Conservation (phyloP, 2,329 filamentous ascomycete species). For the Aspergillus sp. region DNA sequence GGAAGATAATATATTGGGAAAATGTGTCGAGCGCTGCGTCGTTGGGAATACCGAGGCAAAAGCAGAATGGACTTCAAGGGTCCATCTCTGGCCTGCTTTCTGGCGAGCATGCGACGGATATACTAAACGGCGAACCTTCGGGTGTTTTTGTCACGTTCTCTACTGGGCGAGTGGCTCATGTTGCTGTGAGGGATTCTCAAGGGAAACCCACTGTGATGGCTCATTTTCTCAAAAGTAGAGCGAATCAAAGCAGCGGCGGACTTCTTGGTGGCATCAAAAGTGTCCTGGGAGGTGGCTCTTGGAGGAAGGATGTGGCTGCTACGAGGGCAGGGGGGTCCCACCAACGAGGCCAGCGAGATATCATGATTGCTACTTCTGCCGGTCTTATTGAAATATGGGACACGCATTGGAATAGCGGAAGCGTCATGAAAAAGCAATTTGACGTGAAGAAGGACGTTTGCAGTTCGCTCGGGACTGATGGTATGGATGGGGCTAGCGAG, state of each 20-base stretch:
- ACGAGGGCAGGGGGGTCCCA: conserved; percentile 63
- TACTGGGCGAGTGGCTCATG: conserved; percentile 74
- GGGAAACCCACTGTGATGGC: conserved; percentile 73
- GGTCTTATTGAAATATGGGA: conserved; percentile 79
- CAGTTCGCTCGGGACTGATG: conserved; percentile 49
- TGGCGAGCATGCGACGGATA: conserved; percentile 65
- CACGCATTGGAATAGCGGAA: conserved; percentile 76
- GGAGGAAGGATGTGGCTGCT: conserved; percentile 69
- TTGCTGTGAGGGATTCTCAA: conserved; percentile 77
- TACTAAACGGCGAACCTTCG: conserved; percentile 75
- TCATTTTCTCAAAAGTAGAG: conserved; percentile 60
- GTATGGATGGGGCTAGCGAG: conserved; percentile 42
- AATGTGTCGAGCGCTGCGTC: conserved; percentile 83
- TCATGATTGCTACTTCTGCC: conserved; percentile 68
- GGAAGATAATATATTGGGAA: conserved; percentile 90
- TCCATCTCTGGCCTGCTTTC: conserved; percentile 64
- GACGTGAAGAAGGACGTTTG: conserved; percentile 60
- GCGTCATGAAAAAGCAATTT: conserved; percentile 61
- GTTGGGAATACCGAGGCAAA: conserved; percentile 71
- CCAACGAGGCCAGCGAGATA: conserved; percentile 71
- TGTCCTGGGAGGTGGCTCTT: conserved; percentile 59
- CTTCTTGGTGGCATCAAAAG: conserved; percentile 75
- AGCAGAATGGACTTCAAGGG: conserved; percentile 69
- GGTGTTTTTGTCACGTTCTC: conserved; percentile 81
- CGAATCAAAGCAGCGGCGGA: conserved; percentile 49